Conservation (phyloP, 2,329 filamentous ascomycete genomes). For the Cladorrhinum sp. region DNA sequence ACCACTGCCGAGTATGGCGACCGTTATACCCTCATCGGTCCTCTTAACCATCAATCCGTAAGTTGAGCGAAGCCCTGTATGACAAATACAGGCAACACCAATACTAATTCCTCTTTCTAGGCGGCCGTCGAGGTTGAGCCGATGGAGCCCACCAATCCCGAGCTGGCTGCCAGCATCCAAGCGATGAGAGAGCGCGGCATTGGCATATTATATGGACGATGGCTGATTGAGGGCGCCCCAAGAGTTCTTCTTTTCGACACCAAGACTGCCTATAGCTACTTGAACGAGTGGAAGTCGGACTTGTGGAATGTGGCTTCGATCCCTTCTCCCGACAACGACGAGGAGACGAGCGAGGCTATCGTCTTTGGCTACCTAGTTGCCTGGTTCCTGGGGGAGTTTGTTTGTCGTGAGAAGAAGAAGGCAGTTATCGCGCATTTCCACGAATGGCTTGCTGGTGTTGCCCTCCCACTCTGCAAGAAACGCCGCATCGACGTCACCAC, state of each 20-base stretch:
- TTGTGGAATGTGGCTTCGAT: conserved; percentile 92
- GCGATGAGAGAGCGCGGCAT: conserved; percentile 93
- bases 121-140: conserved; percentile 98
- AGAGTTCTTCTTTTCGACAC: conserved; percentile 93
- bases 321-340: conserved; percentile 85
- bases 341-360: conserved; percentile 96
- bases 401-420: conserved; percentile 84
- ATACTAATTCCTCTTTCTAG: conserved; percentile 44
- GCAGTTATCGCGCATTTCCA: conserved; percentile 98
- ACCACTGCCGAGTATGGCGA: conserved; percentile 99
- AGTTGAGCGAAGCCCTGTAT: conserved; percentile 32
- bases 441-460: conserved; percentile 96
- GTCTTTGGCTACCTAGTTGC: conserved; percentile 96
- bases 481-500: conserved; percentile 94
- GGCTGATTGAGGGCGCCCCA: conserved; percentile 95
- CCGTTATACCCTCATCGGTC: conserved; percentile 90
- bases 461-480: conserved; percentile 86
- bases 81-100: conserved; percentile 7
- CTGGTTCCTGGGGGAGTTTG: conserved; percentile 98
- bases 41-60: conserved; percentile 87
- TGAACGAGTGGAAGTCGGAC: conserved; percentile 97
- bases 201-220: conserved; percentile 86
- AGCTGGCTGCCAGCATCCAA: conserved; percentile 77
- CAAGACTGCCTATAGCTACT: conserved; percentile 82
- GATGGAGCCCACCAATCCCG: conserved; percentile 77